Evolutionary conservation across 164 flowering plant genomes (phyloP), one percentile per base, ranked within the genome.

Genomic region (Taxillus chinensis): DNA sequence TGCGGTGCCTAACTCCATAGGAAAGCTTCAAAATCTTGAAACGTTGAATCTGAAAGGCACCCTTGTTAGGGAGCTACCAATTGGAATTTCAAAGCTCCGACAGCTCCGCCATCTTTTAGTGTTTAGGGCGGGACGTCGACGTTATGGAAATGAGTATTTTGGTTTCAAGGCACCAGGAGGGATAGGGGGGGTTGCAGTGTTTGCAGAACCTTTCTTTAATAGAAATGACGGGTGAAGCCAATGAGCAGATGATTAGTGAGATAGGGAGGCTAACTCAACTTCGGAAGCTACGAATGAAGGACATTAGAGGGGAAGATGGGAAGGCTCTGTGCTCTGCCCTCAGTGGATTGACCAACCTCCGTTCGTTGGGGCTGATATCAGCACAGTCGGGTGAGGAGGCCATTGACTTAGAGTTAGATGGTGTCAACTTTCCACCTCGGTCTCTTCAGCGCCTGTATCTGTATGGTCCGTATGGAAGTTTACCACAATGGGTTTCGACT

Each of bases 181-280:
- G 58, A 66, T 79, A 3, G 74, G 74, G 55, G 54, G 37, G 3
- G 10, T 41, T 79, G 41, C 15, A 11, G 14, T 58, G 69, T 48
- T 38, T 79, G 8, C 79, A 68, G 38, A 76, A 67, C 61, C 71
- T 76, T 4, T 59, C 60, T 7, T 60, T 41, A 55, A 41, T 79
- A 1, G 69, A 64, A 8, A 73, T 57, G 45, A 59, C 67, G 15
- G 59, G 17, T 2, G 45, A 15, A 8, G 38, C 51, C 43, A 48
- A 3, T 0, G 27, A 27, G 27, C 27, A 27, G 27, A 17, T 66
- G 9, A 8, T 71, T 6, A 49, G 5, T 39, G 77, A 75, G 55
- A 8, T 75, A 3, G 77, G 71, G 42, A 73, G 56, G 49, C 62
- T 75, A 41, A 73, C 5, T 7, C 71, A 72, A 61, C 64, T 78